Evolutionary conservation across 192 early-diverging fungal species (phyloP), one percentile per base, ranked within the genome.

Genomic region (Entomortierella chlamydospora): DNA sequence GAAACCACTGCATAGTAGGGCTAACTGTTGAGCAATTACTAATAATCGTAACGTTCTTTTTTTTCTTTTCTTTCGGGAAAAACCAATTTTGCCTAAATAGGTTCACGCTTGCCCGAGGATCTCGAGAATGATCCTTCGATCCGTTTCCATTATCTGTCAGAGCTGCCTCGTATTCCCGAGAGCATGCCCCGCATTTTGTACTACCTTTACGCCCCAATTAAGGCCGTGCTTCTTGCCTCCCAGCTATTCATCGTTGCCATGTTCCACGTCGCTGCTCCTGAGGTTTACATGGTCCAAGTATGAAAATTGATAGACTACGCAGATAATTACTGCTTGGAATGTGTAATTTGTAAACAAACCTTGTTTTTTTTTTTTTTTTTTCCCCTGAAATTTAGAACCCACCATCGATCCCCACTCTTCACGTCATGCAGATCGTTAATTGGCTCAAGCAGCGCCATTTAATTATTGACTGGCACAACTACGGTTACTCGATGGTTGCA

Each of bases 381-480:
- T 57, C 12, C 2, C 26, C 17, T 11, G 20, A 59, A 31, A 39
- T 30, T 13, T 33, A 95, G 97, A 99, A 97, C 73, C 97, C 97
- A 33, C 97, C 97, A 10, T 90, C 97, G 4, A 93, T 99, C 62
- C 97, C 97, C 1, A 98, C 96, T 9, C 86, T 99, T 56, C 39
- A 89, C 5, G 86, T 98, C 64, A 93, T 87, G 37, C 94, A 92
- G 28, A 54, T 91, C 5, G 84, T 93, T 15, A 83, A 87, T 31
- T 86, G 88, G 58, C 23, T 95, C 26, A 88, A 90, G n/a, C 84
- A 89, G 30, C 82, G 90, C 20, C 84, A 84, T 53, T 82, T 99
- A 6, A 85, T 98, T 51, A 95, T 99, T 49, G 97, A 99, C 82
- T 99, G 97, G 97, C 97, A 99, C 73, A 99, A 99, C 82, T 96